Conservation (phyloP, 2,329 filamentous ascomycete genomes). For the Bipolaris victoriae region DNA sequence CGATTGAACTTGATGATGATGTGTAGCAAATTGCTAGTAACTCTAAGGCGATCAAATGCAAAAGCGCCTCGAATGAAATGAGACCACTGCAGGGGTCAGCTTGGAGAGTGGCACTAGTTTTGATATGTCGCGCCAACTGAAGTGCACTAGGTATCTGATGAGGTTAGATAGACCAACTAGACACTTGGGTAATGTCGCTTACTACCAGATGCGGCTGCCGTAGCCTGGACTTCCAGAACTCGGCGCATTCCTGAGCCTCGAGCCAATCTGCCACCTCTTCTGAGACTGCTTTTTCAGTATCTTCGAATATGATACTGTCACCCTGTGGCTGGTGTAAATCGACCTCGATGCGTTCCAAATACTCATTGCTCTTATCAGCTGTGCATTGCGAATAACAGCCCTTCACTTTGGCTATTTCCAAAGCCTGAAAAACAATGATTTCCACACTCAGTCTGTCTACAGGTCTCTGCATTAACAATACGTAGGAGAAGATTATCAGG, state of each 20-base stretch:
- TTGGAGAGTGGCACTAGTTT: background rate
- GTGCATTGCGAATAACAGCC: constrained; percentile 13
- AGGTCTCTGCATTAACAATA: constrained; percentile 1
- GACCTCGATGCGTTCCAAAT: constrained; percentile 3
- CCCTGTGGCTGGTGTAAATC: background rate
- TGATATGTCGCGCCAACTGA: constrained; percentile 12
- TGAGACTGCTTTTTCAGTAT: constrained; percentile 20
- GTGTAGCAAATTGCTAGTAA: constrained; percentile 37
- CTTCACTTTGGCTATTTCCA: constrained; percentile 5
- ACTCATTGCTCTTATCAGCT: constrained; percentile 10
- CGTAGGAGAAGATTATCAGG: background rate
- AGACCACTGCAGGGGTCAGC: background rate
- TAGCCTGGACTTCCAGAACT: constrained; percentile 18
- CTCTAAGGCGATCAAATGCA: constrained; percentile 31
- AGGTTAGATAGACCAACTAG: constrained; percentile 3
- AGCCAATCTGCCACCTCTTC: constrained; percentile 30
- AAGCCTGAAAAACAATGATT: constrained; percentile 12
- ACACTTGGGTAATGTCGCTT: background rate
- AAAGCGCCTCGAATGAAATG: constrained; percentile 17
- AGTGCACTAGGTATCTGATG: constrained; percentile 11
- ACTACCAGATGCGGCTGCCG: constrained; percentile 13
- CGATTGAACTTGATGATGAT: constrained; percentile 16
- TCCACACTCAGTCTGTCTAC: constrained; percentile 16
- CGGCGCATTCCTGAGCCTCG: constrained; percentile 20
- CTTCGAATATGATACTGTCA: constrained; percentile 2